Base-by-base conservation (phyloP, 495 filamentous ascomycete genomes). In the Jackrogersella minutella region DNA sequence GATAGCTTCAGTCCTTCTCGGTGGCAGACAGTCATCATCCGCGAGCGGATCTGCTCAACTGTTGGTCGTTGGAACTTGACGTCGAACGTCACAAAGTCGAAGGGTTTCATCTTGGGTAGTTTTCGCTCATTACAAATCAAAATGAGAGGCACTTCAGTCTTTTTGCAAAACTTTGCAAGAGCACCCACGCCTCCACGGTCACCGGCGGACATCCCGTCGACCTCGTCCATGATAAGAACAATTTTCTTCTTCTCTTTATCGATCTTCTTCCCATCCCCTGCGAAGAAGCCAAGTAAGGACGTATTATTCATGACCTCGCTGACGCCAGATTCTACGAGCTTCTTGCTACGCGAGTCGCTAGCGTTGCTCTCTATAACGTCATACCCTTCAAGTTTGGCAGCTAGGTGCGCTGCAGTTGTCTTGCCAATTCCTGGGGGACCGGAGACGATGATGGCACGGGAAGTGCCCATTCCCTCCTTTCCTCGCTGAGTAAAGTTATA, bases 151-250 rank as follows among this genome's bases (percentile, higher is more conserved):
- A 99, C 89, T 66, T 93, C 89, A 0, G 93, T 92, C 82, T 96
- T 97, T 80, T 90, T 97, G 79, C 93, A 97, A 40, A 97, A 87
- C 46, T 93, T 89, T 47, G 95, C 94, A 34, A 99, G 82, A 30
- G 96, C 94, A 17, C 93, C 95, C 37, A 99, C 96, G 73, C 95
- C 95, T 66, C 95, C 95, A 40, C 95, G 88, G 75, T 99, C 95
- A 69, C 95, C 95, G 39, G 93, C 93, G 44, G 93, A 97, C 95
- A 99, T 99, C 31, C 95, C 95, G 72, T 99, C 95, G 5, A 99
- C 95, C 76, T 99, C 95, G 69, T 99, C 95, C 96, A 99, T 97
- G 79, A 99, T 90, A 10, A 99, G 80, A 7, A 97, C 91, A 22
- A 97, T 85, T 61, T 96, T 97, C 79, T 93, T 94, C 78, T 93